Evolutionary conservation across 1,284 basidiomycete genomes (phyloP).

Genomic region (Cronartium quercuum): DNA sequence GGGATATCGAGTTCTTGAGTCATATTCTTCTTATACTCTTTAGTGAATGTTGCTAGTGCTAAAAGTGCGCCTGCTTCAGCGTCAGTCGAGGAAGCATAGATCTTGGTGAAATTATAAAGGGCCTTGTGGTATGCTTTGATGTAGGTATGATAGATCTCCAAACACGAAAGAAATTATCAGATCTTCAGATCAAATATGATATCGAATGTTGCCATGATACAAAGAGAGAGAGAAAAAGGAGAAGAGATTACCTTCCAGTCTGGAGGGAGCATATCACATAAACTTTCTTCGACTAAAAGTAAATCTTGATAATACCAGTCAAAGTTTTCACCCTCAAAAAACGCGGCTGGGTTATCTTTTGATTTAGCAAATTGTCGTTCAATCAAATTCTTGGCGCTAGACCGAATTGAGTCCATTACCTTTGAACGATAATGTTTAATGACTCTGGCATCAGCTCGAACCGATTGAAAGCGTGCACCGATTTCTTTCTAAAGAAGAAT

Average conservation of each 20-base stretch:
- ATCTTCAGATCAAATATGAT: not conserved
- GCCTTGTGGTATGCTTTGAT: conserved; percentile 86
- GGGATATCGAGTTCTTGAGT: conserved; percentile 75
- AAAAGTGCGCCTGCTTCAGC: conserved; percentile 82
- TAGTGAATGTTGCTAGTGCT: conserved; percentile 82
- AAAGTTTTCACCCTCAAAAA: conserved; percentile 63
- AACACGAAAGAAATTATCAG: conserved; percentile 48
- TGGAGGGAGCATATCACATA: conserved; percentile 84
- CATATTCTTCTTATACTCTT: conserved; percentile 92
- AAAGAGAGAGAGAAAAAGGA: not conserved
- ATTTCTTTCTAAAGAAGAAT: conserved; percentile 27
- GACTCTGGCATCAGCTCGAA: conserved; percentile 59
- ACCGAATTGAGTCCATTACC: conserved; percentile 70
- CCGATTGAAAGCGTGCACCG: conserved; percentile 34
- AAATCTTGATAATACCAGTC: conserved; percentile 93
- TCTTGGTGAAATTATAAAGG: conserved; percentile 69
- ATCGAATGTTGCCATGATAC: not conserved
- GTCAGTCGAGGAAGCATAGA: conserved; percentile 62
- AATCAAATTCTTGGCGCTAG: conserved; percentile 70
- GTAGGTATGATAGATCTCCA: conserved; percentile 72
- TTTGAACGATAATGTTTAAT: conserved; percentile 96
- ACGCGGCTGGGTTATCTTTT: conserved; percentile 62
- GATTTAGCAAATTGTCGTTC: conserved; percentile 62
- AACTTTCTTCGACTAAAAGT: conserved; percentile 76
- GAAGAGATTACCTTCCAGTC: conserved; percentile 54